Evolutionary conservation across 306 rosid genomes (phyloP).

Genomic region (Cicer yamashitae): DNA sequence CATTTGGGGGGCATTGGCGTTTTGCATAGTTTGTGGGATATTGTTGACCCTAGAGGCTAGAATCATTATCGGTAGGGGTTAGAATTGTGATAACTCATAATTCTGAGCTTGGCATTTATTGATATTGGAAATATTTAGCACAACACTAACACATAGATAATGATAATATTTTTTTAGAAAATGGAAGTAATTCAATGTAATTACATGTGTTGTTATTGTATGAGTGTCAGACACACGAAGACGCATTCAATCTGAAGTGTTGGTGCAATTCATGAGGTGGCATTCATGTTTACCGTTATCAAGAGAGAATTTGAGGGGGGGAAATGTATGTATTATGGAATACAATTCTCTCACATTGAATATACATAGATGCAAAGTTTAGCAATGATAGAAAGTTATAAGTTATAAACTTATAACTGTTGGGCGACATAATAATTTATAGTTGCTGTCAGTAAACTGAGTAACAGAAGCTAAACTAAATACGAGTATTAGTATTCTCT

Average conservation of each 20-base stretch:
- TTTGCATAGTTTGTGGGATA: background rate
- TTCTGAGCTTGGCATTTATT: slow-evolving; percentile 11
- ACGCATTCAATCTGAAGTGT: too few species aligned
- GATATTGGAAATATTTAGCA: background rate
- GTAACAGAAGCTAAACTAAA: background rate
- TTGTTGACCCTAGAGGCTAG: background rate
- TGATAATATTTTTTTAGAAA: background rate
- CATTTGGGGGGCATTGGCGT: background rate
- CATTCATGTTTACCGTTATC: slow-evolving; percentile 6
- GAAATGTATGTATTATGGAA: background rate
- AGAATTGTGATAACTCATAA: slow-evolving; percentile 3
- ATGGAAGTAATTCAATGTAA: too few species aligned
- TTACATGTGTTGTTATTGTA: too few species aligned
- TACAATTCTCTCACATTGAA: background rate
- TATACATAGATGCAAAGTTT: background rate
- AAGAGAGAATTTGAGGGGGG: background rate
- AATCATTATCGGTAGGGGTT: background rate
- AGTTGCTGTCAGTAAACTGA: background rate
- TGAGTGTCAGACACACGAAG: too few species aligned
- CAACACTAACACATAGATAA: too few species aligned
- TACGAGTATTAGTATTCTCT: background rate
- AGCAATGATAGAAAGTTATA: background rate
- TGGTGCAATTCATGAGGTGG: too few species aligned
- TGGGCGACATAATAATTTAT: background rate
- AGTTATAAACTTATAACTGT: background rate